Conservation (phyloP, 2,329 filamentous ascomycete species). For the Paramyrothecium sp. region DNA sequence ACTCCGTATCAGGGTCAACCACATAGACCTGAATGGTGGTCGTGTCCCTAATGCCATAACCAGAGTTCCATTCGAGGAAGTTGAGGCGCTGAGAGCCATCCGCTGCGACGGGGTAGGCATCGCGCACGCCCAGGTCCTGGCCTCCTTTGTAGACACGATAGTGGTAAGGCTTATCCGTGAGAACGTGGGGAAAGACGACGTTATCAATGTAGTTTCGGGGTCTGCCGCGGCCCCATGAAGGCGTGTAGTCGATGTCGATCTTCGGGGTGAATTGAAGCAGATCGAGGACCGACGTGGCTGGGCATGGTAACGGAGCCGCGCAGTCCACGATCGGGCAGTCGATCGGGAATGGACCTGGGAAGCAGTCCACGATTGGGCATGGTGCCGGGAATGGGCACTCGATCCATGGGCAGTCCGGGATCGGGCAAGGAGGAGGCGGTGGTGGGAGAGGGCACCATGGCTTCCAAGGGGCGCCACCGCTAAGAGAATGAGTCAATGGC, state of each 20-base stretch:
- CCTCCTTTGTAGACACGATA: slow-evolving; percentile 8
- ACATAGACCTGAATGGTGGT: slow-evolving; percentile 8
- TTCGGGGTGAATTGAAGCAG: background rate
- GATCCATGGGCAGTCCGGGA: background rate
- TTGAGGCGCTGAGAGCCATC: slow-evolving; percentile 10
- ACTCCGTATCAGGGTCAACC: slow-evolving; percentile 7
- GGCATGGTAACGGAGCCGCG: background rate
- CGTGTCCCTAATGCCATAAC: slow-evolving; percentile 5
- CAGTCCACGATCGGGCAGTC: background rate
- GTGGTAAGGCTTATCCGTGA: slow-evolving; percentile 7
- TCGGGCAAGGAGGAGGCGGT: background rate
- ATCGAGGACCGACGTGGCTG: background rate
- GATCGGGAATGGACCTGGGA: no score
- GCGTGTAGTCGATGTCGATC: slow-evolving; percentile 9
- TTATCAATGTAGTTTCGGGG: slow-evolving; percentile 10
- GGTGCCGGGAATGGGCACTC: background rate
- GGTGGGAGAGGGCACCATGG: background rate
- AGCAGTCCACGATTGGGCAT: background rate
- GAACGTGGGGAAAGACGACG: slow-evolving; percentile 5
- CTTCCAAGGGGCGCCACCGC: background rate
- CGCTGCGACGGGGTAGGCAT: slow-evolving; percentile 3
- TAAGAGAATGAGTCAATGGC: no score
- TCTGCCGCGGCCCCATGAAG: slow-evolving; percentile 8
- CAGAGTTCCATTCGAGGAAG: slow-evolving; percentile 9
- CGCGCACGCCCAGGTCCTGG: slow-evolving; percentile 4